Conservation (phyloP, 768 basidiomycete species). For the Leccinum variicolor region DNA sequence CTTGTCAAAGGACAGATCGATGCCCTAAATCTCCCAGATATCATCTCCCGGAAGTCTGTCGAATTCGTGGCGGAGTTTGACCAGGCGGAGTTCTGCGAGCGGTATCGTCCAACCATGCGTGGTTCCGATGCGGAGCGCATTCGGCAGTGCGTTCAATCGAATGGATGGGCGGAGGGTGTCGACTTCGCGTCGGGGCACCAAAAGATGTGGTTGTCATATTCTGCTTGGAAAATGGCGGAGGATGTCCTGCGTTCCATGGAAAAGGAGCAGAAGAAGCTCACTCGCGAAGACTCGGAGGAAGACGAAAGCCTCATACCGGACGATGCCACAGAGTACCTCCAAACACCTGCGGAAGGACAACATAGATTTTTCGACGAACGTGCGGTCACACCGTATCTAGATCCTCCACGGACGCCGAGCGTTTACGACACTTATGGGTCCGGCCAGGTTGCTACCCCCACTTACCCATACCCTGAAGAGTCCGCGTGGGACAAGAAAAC, state of each 20-base stretch:
- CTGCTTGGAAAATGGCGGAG: slow-evolving; percentile 60
- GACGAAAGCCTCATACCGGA: slow-evolving; percentile 42
- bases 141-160: slow-evolving; percentile 45
- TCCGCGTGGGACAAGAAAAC: slow-evolving; percentile 44
- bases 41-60: slow-evolving; percentile 44
- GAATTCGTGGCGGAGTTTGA: slow-evolving; percentile 53
- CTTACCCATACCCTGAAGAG: slow-evolving; percentile 33
- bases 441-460: slow-evolving; percentile 21
- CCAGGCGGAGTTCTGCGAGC: slow-evolving; percentile 47
- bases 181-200: slow-evolving; percentile 54
- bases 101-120: slow-evolving; percentile 50
- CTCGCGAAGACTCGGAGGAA: slow-evolving; percentile 40
- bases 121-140: slow-evolving; percentile 48
- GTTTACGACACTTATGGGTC: slow-evolving; percentile 24
- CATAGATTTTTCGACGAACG: slow-evolving; percentile 33
- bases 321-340: slow-evolving; percentile 41
- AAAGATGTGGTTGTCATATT: slow-evolving; percentile 54
- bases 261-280: slow-evolving; percentile 44
- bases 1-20: slow-evolving; percentile 57
- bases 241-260: slow-evolving; percentile 50
- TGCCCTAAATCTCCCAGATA: slow-evolving; percentile 49
- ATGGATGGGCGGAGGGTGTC: slow-evolving; percentile 51
- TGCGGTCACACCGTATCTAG: slow-evolving; percentile 26
- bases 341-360: slow-evolving; percentile 27
- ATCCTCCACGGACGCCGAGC: slow-evolving; percentile 29